phyloP scores from a whole-genome alignment of 306 rosid genomes.

The Abrus precatorius region DNA sequence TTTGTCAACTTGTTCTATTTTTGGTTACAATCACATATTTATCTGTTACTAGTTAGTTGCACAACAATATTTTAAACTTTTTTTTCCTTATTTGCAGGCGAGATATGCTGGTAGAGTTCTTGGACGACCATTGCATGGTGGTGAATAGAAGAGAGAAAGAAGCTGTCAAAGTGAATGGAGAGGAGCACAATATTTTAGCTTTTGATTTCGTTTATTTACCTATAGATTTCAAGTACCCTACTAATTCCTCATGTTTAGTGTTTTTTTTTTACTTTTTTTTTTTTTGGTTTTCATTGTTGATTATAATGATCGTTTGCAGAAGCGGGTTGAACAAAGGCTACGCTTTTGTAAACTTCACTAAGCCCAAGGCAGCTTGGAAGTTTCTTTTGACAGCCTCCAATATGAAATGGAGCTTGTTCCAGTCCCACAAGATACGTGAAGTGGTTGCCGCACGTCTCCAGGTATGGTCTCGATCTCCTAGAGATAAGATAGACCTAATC shows the following conservation, averaged over 20 bases:
- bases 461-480: conserved; percentile 41
- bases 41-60: too few relatives aligned
- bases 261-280: background rate
- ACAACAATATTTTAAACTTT: too few relatives aligned
- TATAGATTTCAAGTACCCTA: conserved; percentile 62
- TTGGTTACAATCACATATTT: too few relatives aligned
- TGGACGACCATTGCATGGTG: conserved; percentile 57
- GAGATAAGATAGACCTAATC: conserved; percentile 5
- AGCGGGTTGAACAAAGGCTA: conserved; percentile 68
- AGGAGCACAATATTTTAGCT: conserved; percentile 17
- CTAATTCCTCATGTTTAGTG: background rate
- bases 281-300: background rate
- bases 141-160: conserved; percentile 33
- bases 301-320: conserved; percentile 41
- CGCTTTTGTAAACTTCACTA: conserved; percentile 76
- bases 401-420: conserved; percentile 58
- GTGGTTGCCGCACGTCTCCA: conserved; percentile 65
- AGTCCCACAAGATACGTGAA: conserved; percentile 59
- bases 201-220: conserved; percentile 75
- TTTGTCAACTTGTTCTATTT: too few relatives aligned
- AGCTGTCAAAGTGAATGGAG: background rate
- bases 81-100: conserved; percentile 11
- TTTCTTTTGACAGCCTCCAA: conserved; percentile 44
- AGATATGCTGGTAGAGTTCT: conserved; percentile 48
- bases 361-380: conserved; percentile 57